Conservation (phyloP, 345 rosid species). For the Camelina sativa region DNA sequence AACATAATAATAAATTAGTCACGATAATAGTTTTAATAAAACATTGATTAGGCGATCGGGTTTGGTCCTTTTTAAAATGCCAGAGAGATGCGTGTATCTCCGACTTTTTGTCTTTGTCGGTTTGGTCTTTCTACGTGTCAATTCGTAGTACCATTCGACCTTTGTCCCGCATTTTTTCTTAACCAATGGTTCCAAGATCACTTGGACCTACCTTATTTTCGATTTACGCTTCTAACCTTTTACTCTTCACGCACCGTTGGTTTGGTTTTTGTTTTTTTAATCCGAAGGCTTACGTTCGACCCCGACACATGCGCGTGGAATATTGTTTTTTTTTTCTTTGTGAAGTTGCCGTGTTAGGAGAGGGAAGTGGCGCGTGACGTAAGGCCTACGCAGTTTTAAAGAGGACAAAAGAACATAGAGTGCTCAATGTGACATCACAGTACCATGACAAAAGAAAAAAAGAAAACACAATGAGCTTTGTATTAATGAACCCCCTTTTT, state of each 20-base stretch:
- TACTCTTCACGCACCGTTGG: background rate
- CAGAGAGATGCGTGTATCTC: slow-evolving; percentile 45
- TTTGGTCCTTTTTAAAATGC: slow-evolving; percentile 29
- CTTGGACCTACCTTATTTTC: slow-evolving; percentile 27
- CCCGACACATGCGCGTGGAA: slow-evolving; percentile 40
- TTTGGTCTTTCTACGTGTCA: slow-evolving; percentile 40
- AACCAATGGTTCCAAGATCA: slow-evolving; percentile 43
- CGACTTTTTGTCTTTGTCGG: slow-evolving; percentile 49
- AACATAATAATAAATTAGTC: background rate
- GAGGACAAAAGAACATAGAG: slow-evolving; percentile 35
- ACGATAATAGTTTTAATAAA: slow-evolving; percentile 17
- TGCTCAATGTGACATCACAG: slow-evolving; percentile 41
- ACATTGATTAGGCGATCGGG: slow-evolving; percentile 39
- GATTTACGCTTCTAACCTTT: slow-evolving; percentile 20
- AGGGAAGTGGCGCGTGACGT: slow-evolving; percentile 49
- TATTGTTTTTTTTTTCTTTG: background rate
- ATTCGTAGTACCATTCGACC: slow-evolving; percentile 34
- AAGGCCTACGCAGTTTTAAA: slow-evolving; percentile 36
- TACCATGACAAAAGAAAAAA: background rate
- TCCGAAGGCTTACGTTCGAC: slow-evolving; percentile 27
- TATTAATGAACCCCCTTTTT: background rate
- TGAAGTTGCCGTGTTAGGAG: slow-evolving; percentile 44
- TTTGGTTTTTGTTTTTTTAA: background rate
- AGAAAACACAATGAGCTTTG: background rate
- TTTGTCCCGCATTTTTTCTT: slow-evolving; percentile 41